Base-by-base conservation (phyloP, 495 filamentous ascomycete genomes). In the Bacidia rubella region DNA sequence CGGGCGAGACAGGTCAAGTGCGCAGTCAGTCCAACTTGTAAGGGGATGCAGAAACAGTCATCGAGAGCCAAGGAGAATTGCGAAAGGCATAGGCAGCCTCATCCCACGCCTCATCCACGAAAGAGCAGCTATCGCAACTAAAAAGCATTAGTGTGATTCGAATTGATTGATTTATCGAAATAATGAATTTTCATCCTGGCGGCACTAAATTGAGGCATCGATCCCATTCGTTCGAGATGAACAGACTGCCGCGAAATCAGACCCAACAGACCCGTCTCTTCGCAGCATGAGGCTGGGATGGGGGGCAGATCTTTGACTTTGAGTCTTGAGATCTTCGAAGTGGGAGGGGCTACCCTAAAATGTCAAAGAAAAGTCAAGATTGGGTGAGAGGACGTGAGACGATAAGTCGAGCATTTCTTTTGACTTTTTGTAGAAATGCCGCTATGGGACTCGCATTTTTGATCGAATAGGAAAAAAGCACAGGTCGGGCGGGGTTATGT, bases 51-150 rank as follows among this genome's bases (percentile, higher is more conserved):
- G 29, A 5, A 15, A 35, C 15, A 7, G 15, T 35, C 5, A 35
- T 35, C 29, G 15, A 35, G 7, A 35, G 15, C 15, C 29, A 35
- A 35, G 7, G 29, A 35, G 15, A 7, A 7, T 35, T 35, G 20
- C 41, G 41, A 44, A 50, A 50, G 24, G 11, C 22, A 35, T 12
- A 47, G 44, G 22, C 22, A 50, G 11, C 17, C 26, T 39, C 41
- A 58, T 58, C 56, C 56, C 56, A 58, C 56, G 56, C 48, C 49
- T 48, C 23, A 52, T 52, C 41, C 45, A 41, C 53, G 54, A 26
- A 44, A 41, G 42, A 48, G 45, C 17, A 47, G 38, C 29, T 41
- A 54, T 54, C 49, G 39, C 24, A 22, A 29, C 22, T 48, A 35
- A 32, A 32, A 35, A 20, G 24, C 12, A 51, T 57, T 53, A 50